Evolutionary conservation across 208 protist species (phyloP).

Genomic region (Wallacemonas sp.): DNA sequence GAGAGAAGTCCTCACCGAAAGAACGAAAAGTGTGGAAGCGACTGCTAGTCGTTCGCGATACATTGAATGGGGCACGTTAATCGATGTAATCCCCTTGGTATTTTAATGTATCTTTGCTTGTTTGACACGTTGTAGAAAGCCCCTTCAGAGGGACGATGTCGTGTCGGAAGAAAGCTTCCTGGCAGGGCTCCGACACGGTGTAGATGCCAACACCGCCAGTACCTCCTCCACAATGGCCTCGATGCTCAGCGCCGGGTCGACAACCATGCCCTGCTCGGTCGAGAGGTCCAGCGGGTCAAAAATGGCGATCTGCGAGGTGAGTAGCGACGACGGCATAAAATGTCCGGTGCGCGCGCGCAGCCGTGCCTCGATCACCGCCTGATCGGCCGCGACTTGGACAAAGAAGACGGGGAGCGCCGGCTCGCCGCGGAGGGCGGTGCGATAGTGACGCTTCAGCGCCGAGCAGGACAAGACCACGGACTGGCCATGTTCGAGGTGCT

Average conservation of each 20-base stretch:
- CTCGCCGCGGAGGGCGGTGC: slow-evolving; percentile 51
- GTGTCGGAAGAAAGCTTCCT: no score
- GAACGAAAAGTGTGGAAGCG: no score
- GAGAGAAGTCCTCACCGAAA: no score
- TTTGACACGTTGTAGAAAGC: no score
- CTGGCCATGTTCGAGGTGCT: slow-evolving; percentile 6
- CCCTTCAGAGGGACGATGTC: no score
- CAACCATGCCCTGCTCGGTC: slow-evolving; percentile 37
- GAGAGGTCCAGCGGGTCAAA: slow-evolving; percentile 46
- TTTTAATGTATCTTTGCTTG: no score
- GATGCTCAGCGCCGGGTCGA: slow-evolving; percentile 26
- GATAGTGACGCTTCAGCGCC: slow-evolving; percentile 56
- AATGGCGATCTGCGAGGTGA: slow-evolving; percentile 59
- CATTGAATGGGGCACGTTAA: no score
- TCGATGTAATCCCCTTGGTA: no score
- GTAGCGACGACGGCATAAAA: slow-evolving; percentile 66
- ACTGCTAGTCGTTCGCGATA: no score
- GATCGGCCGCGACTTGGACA: slow-evolving; percentile 44
- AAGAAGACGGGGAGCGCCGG: slow-evolving; percentile 47
- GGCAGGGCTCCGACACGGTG: no score
- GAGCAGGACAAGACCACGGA: slow-evolving; percentile 69
- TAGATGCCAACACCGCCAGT: not conserved
- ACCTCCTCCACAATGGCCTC: slow-evolving; percentile 21
- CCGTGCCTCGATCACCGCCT: slow-evolving; percentile 33
- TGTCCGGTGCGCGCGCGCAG: slow-evolving; percentile 47